phyloP scores from a whole-genome alignment of 768 basidiomycete species.

The Hypholoma fasciculare region DNA sequence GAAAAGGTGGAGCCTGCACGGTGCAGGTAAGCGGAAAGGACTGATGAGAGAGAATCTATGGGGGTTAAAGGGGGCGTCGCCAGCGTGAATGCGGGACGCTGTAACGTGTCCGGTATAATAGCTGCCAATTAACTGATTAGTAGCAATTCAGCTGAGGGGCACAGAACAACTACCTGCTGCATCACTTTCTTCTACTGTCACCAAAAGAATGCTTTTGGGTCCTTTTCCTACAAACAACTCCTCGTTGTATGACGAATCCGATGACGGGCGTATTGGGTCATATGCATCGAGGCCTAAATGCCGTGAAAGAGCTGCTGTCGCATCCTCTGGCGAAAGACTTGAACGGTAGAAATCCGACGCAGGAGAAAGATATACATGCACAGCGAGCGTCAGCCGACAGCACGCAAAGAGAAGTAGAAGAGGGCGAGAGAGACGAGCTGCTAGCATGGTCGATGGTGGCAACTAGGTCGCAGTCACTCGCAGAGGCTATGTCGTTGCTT shows the following conservation, averaged over 20 bases:
- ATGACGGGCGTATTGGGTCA: conserved; percentile 45
- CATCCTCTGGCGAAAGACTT: conserved; percentile 49
- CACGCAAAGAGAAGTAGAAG: conserved; percentile 30
- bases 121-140: conserved; percentile 33
- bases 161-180: conserved; percentile 42
- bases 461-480: background rate
- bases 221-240: conserved; percentile 61
- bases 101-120: conserved; percentile 53
- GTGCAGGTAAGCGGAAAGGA: conserved; percentile 57
- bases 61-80: conserved; percentile 27
- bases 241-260: conserved; percentile 29
- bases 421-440: conserved; percentile 15
- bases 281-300: conserved; percentile 74
- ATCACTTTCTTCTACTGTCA: conserved; percentile 57
- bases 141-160: background rate
- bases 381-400: conserved; percentile 44
- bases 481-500: background rate
- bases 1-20: conserved; percentile 61
- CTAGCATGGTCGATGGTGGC: conserved; percentile 21
- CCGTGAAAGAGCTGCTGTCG: conserved; percentile 59
- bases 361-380: conserved; percentile 63
- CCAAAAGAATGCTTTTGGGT: conserved; percentile 45
- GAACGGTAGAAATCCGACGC: conserved; percentile 32
- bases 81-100: conserved; percentile 45
- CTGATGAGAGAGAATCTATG: conserved; percentile 43